Conservation (phyloP, 2,329 filamentous ascomycete genomes). For the Helotiales sp. region DNA sequence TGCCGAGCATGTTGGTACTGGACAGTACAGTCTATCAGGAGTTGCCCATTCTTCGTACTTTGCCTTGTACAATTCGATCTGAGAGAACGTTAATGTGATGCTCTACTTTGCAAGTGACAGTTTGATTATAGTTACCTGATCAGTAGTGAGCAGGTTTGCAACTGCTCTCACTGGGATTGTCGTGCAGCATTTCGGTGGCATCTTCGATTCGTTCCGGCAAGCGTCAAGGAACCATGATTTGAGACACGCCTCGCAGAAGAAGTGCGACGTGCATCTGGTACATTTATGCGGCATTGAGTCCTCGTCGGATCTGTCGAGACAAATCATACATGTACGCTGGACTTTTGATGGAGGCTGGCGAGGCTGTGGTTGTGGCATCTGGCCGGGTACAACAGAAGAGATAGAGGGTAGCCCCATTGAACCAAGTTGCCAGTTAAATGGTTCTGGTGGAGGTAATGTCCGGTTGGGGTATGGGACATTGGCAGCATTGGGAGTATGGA, state of each 20-base stretch:
- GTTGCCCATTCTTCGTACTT: conserved; percentile 50
- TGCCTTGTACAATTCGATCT: conserved; percentile 37
- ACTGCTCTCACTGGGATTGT: conserved; percentile 39
- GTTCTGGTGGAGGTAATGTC: not conserved
- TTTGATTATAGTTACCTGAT: conserved; percentile 20
- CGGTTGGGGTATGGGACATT: not conserved
- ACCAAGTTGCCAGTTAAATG: not conserved
- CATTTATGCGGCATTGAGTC: conserved; percentile 11
- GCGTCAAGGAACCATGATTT: conserved; percentile 42
- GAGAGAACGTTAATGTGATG: no score
- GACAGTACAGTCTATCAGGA: conserved; percentile 48
- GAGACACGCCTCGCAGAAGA: conserved; percentile 37
- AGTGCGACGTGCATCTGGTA: conserved; percentile 1
- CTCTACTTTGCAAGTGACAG: no score
- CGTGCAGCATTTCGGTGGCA: conserved; percentile 48
- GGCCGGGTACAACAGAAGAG: not conserved
- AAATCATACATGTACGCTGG: not conserved
- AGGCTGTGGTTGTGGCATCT: not conserved
- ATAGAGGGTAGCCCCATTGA: no score
- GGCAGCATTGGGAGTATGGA: no score
- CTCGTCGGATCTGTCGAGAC: conserved; percentile 3
- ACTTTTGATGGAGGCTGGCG: not conserved
- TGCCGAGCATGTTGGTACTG: conserved; percentile 45
- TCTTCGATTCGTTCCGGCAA: conserved; percentile 39
- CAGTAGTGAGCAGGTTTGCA: not conserved